Percentiles rank a stretch among this genome's conserved stretches.
phyloP scores from a whole-genome alignment of 495 filamentous ascomycete genomes.

The Oleoguttula mirabilis region DNA sequence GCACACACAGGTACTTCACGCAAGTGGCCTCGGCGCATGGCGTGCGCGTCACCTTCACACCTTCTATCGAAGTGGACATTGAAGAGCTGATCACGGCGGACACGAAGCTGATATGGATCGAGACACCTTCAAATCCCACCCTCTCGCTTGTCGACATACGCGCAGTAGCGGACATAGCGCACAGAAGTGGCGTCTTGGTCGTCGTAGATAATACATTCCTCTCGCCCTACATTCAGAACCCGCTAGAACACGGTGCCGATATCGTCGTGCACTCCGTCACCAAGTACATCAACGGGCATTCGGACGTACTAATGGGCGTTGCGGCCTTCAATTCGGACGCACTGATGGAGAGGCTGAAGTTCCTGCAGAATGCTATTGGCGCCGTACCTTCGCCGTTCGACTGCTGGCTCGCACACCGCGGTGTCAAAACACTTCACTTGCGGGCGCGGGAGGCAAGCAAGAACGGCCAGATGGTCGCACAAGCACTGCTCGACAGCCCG shows the following conservation, averaged over 20 bases:
- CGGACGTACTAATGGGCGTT: slow-evolving; percentile 94
- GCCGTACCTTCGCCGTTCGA: slow-evolving; percentile 92
- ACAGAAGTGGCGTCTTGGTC: slow-evolving; percentile 78
- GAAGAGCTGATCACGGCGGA: slow-evolving; percentile 69
- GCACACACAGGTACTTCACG: slow-evolving; percentile 97
- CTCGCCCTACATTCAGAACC: slow-evolving; percentile 91
- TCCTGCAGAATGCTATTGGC: slow-evolving; percentile 95
- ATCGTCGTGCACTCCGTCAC: slow-evolving; percentile 99
- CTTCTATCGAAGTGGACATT: slow-evolving; percentile 77
- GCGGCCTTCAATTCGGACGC: slow-evolving; percentile 85
- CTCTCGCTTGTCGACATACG: slow-evolving; percentile 83
- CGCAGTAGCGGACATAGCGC: slow-evolving; percentile 66
- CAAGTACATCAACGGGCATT: slow-evolving; percentile 98
- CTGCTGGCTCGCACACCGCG: slow-evolving; percentile 97
- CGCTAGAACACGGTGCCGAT: slow-evolving; percentile 86
- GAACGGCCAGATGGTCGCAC: slow-evolving; percentile 71
- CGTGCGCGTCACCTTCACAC: slow-evolving; percentile 87
- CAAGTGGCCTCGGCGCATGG: slow-evolving; percentile 92
- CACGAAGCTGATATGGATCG: slow-evolving; percentile 96
- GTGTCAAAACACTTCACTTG: slow-evolving; percentile 91
- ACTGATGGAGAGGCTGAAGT: slow-evolving; percentile 63
- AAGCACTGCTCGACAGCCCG: slow-evolving; percentile 64
- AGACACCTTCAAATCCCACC: slow-evolving; percentile 89
- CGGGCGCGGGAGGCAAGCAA: slow-evolving; percentile 70
- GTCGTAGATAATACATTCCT: slow-evolving; percentile 99